Evolutionary conservation across 2,329 filamentous ascomycete genomes (phyloP).

Genomic region (Pyricularia pennisetigena): DNA sequence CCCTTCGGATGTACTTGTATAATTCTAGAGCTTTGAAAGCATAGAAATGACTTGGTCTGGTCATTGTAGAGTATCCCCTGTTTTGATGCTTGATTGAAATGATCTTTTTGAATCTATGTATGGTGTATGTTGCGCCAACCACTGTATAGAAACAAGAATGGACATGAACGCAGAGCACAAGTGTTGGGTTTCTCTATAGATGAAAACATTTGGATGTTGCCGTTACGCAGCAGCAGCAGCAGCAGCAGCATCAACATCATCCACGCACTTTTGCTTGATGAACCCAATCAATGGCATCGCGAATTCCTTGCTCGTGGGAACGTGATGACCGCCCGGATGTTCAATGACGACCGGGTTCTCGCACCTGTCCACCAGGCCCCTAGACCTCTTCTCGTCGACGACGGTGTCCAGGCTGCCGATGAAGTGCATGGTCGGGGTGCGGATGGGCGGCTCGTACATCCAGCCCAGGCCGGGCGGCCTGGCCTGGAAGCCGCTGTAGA

Average conservation of each 20-base stretch:
- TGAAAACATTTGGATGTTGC: neutral
- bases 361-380: conserved; percentile 57
- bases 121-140: neutral
- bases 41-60: neutral
- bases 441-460: conserved; percentile 66
- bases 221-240: neutral
- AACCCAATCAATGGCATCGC: conserved; percentile 53
- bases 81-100: neutral
- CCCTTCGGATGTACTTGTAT: conserved; percentile 2
- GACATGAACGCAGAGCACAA: neutral
- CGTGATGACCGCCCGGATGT: conserved; percentile 85
- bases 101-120: neutral
- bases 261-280: conserved; percentile 15
- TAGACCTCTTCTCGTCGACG: conserved; percentile 67
- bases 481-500: conserved; percentile 70
- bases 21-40: neutral
- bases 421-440: conserved; percentile 72
- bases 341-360: conserved; percentile 43
- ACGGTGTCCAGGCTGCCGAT: conserved; percentile 79
- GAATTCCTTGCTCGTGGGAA: conserved; percentile 77
- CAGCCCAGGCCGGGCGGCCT: conserved; percentile 50
- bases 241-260: conserved; percentile 1
- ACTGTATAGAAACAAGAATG: neutral
- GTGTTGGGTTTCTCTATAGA: neutral
- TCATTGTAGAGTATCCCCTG: neutral